These are phyloP conservation scores for Yamadazyma spencermartinsiae DNA, from an alignment of 1,139 yeast genomes.

Conservation along the genomic window DNA sequence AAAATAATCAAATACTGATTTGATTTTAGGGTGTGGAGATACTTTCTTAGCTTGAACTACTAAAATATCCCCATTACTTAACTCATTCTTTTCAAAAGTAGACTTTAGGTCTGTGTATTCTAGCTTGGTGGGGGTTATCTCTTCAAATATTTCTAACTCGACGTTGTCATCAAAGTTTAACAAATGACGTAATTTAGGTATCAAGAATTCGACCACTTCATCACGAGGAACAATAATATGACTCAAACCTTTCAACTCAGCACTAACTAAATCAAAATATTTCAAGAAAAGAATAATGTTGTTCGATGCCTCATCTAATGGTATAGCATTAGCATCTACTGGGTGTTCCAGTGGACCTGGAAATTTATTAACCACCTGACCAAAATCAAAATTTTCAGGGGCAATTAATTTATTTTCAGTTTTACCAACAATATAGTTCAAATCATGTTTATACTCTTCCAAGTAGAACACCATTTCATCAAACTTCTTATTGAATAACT, in stretches of 20 bases:
- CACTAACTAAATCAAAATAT: slow-evolving; percentile 59
- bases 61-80: slow-evolving; percentile 78
- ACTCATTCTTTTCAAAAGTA: slow-evolving; percentile 63
- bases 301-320: slow-evolving; percentile 14
- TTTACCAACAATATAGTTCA: slow-evolving; percentile 20
- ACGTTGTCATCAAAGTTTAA: slow-evolving; percentile 47
- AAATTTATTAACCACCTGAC: slow-evolving; percentile 19
- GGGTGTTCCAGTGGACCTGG: not conserved
- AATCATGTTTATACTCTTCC: slow-evolving; percentile 41
- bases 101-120: slow-evolving; percentile 45
- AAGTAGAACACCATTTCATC: slow-evolving; percentile 51
- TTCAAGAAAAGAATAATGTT: slow-evolving; percentile 64
- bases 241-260: slow-evolving; percentile 60
- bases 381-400: slow-evolving; percentile 29
- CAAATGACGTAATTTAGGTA: slow-evolving; percentile 41
- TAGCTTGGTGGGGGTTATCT: slow-evolving; percentile 63
- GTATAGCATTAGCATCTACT: not conserved
- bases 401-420: slow-evolving; percentile 9
- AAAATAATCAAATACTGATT: slow-evolving; percentile 54
- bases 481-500: slow-evolving; percentile 38
- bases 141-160: slow-evolving; percentile 59
- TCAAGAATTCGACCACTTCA: slow-evolving; percentile 45
- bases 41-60: slow-evolving; percentile 48
- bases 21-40: slow-evolving; percentile 21
- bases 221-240: slow-evolving; percentile 59